Percentiles rank a stretch among this genome's conserved stretches.
Evolutionary conservation across 1,284 basidiomycete genomes (phyloP).

Genomic region (Neolentinus lepideus): DNA sequence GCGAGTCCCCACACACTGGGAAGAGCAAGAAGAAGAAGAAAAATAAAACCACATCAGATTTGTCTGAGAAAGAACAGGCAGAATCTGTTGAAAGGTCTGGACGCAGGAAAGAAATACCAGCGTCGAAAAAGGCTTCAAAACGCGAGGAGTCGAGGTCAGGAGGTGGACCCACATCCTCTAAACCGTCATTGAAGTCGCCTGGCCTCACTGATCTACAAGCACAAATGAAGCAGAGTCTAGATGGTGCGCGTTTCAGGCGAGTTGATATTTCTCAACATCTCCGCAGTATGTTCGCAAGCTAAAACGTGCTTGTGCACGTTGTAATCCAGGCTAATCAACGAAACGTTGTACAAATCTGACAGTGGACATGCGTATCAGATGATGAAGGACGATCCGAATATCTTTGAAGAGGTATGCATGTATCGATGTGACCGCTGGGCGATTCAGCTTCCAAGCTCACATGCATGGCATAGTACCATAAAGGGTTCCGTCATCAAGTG

Average conservation of each 20-base stretch:
- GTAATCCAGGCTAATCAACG: conserved; percentile 73
- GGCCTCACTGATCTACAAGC: conserved; percentile 68
- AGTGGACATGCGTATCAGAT: conserved; percentile 69
- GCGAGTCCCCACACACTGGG: conserved; percentile 7
- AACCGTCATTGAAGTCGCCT: conserved; percentile 3
- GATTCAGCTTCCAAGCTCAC: conserved; percentile 6
- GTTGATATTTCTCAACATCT: conserved; percentile 12
- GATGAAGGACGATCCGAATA: conserved; percentile 74
- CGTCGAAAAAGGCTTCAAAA: neutral
- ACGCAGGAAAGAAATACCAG: neutral
- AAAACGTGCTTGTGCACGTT: conserved; percentile 1
- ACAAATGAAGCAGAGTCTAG: conserved; percentile 69
- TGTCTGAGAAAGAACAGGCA: neutral
- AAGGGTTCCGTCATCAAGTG: conserved; percentile 85
- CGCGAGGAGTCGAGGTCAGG: neutral
- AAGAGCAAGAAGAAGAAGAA: conserved; percentile 11
- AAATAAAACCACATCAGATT: neutral
- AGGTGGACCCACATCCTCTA: conserved; percentile 2
- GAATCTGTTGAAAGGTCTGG: neutral
- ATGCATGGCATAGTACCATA: conserved; percentile 67
- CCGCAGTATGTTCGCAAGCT: neutral
- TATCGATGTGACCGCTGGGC: neutral
- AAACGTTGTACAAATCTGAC: conserved; percentile 78
- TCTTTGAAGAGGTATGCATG: conserved; percentile 66
- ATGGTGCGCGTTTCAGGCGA: conserved; percentile 82